Conservation (phyloP, 1,284 basidiomycete species). For the Ganoderma meredithae region DNA sequence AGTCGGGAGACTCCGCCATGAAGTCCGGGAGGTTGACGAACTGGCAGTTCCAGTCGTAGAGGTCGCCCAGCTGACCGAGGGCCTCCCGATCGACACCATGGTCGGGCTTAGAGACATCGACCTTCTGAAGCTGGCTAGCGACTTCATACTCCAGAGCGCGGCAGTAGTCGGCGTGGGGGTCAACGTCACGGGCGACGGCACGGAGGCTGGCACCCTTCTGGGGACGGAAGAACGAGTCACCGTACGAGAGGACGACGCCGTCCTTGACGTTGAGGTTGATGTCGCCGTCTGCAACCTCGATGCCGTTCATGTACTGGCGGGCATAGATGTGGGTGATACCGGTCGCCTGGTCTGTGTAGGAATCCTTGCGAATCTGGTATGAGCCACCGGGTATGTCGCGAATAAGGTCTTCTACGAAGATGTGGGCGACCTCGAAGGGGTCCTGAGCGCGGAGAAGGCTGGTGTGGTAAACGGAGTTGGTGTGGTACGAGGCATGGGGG, state of each 20-base stretch:
- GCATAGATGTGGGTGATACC: constrained; percentile 89
- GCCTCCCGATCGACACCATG: constrained; percentile 40
- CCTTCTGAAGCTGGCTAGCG: constrained; percentile 35
- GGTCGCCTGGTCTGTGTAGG: constrained; percentile 85
- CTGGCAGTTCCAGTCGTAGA: constrained; percentile 65
- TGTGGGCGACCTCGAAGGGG: constrained; percentile 65
- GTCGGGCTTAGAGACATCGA: constrained; percentile 34
- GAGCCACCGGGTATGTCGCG: constrained; percentile 48
- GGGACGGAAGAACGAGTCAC: constrained; percentile 77
- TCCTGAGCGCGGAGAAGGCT: constrained; percentile 50
- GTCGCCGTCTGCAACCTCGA: constrained; percentile 89
- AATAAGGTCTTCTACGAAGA: constrained; percentile 63
- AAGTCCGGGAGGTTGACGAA: constrained; percentile 47
- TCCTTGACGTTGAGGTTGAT: constrained; percentile 91
- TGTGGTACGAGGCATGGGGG: constrained; percentile 73
- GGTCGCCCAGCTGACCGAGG: constrained; percentile 49
- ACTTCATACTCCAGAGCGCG: constrained; percentile 53
- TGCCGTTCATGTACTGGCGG: constrained; percentile 81
- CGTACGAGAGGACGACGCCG: constrained; percentile 81
- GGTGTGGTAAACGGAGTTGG: constrained; percentile 55
- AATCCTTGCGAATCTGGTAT: constrained; percentile 77
- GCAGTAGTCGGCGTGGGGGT: constrained; percentile 69
- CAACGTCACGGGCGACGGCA: constrained; percentile 43
- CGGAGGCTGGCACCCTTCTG: constrained; percentile 52
- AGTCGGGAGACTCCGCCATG: constrained; percentile 37